Percentiles rank a stretch among this genome's conserved stretches.
Evolutionary conservation across 805 yeast species (phyloP).

Genomic region (Maudiozyma turicensis): DNA sequence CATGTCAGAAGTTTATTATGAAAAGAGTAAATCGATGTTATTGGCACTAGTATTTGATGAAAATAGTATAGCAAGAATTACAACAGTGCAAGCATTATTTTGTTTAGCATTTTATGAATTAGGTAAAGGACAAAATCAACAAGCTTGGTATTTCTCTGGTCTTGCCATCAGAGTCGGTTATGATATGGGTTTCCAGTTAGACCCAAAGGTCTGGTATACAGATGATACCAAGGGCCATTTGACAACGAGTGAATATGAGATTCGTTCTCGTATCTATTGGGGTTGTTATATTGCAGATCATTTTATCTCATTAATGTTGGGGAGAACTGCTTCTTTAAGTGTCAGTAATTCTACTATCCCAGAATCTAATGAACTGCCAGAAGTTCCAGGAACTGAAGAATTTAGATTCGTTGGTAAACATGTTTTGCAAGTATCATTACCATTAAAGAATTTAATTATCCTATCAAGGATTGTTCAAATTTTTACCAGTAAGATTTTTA

Average conservation of each 20-base stretch:
- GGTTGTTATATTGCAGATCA: conserved; percentile 59
- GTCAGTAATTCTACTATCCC: conserved; percentile 51
- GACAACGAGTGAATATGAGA: conserved; percentile 43
- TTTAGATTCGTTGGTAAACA: conserved; percentile 34
- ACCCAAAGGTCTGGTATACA: conserved; percentile 50
- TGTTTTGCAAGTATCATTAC: conserved; percentile 26
- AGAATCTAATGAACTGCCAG: conserved; percentile 50
- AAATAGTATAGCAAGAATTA: conserved; percentile 34
- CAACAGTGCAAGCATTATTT: conserved; percentile 50
- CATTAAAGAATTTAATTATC: conserved; percentile 36
- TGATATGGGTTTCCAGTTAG: conserved; percentile 53
- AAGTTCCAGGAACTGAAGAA: conserved; percentile 53
- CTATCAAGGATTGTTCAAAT: conserved; percentile 32
- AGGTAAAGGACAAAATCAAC: conserved; percentile 47
- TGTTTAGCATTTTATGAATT: conserved; percentile 52
- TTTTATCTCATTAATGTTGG: conserved; percentile 48
- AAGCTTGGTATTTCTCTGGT: conserved; percentile 57
- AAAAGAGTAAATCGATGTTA: conserved; percentile 36
- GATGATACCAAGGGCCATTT: conserved; percentile 30
- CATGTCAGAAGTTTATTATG: conserved; percentile 37
- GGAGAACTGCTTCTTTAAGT: conserved; percentile 48
- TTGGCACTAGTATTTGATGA: conserved; percentile 32
- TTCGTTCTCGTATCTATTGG: conserved; percentile 56
- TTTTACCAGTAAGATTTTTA: conserved; percentile 28
- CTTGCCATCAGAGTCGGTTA: conserved; percentile 56